Percentiles rank a stretch among this genome's conserved stretches.
These are phyloP conservation scores for Breynia disticha DNA, from an alignment of 441 rosid genomes.

Conservation along the genomic window DNA sequence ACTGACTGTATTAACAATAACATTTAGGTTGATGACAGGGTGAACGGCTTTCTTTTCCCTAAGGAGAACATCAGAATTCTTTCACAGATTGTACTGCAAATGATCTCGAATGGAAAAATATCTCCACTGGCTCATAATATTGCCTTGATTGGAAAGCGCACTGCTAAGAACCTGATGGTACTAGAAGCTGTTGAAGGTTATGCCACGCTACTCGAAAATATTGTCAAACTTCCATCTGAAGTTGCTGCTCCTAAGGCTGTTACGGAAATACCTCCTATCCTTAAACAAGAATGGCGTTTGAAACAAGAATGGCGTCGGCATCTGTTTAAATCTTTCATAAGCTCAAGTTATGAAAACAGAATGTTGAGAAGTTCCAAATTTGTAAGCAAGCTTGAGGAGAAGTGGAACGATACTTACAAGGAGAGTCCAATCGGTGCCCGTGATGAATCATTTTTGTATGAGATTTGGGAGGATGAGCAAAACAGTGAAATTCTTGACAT, in stretches of 20 bases:
- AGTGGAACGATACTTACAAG: constrained; percentile 47
- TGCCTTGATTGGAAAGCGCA: constrained; percentile 47
- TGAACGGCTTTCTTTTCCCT: constrained; percentile 83
- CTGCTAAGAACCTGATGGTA: constrained; percentile 70
- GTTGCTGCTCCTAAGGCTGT: constrained; percentile 57
- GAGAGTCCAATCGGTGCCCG: constrained; percentile 29
- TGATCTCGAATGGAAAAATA: constrained; percentile 47
- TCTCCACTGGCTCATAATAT: constrained; percentile 49
- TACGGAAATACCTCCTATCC: constrained; percentile 34
- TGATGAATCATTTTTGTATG: constrained; percentile 65
- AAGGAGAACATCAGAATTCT: constrained; percentile 50
- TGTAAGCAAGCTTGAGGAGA: constrained; percentile 53
- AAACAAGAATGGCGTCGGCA: constrained; percentile 78
- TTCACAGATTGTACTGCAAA: constrained; percentile 43
- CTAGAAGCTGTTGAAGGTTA: constrained; percentile 71
- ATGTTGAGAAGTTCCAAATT: constrained; percentile 42
- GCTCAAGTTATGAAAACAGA: constrained; percentile 33
- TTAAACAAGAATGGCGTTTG: too few species aligned
- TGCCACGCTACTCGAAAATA: constrained; percentile 51
- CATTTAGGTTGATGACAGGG: constrained; percentile 80
- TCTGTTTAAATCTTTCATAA: constrained; percentile 39
- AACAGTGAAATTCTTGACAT: constrained; percentile 25
- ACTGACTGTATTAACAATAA: constrained; percentile 46
- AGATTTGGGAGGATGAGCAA: constrained; percentile 78
- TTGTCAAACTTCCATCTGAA: constrained; percentile 77